Conservation (phyloP, 306 rosid genomes). For the Canavalia gladiata region DNA sequence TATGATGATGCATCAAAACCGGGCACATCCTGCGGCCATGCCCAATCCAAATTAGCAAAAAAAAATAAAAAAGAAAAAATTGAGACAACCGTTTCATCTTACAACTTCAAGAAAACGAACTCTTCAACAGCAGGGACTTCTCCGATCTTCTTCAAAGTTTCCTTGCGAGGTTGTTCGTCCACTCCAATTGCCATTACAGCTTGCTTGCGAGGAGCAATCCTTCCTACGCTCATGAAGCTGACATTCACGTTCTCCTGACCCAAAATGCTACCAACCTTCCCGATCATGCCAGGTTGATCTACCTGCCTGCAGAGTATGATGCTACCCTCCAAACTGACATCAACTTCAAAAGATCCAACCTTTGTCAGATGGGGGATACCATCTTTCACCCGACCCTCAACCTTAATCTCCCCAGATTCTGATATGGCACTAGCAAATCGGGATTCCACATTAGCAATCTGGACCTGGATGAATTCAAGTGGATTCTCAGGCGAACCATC, state of each 20-base stretch:
- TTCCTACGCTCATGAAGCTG: constrained; percentile 98
- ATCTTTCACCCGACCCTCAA: constrained; percentile 92
- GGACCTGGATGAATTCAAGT: constrained; percentile 83
- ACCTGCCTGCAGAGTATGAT: constrained; percentile 95
- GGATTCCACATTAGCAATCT: constrained; percentile 96
- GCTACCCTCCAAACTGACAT: constrained; percentile 95
- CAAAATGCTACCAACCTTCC: constrained; percentile 84
- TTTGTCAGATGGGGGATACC: constrained; percentile 90
- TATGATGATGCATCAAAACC: constrained; percentile 57
- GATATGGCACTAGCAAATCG: constrained; percentile 92
- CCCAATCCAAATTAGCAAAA: constrained; percentile 37
- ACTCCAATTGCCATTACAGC: constrained; percentile 99
- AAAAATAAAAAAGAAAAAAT: background rate
- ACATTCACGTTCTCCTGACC: constrained; percentile 96
- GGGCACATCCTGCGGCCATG: constrained; percentile 46
- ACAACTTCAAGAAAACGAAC: constrained; percentile 92
- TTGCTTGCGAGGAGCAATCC: constrained; percentile 97
- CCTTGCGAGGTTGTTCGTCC: constrained; percentile 82
- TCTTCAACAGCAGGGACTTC: constrained; percentile 89
- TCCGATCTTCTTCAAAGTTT: constrained; percentile 85
- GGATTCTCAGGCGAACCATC: constrained; percentile 97
- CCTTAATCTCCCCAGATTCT: constrained; percentile 84
- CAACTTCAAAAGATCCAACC: constrained; percentile 98
- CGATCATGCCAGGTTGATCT: constrained; percentile 98
- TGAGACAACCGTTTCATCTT: constrained; percentile 39